Evolutionary conservation across 129 eudicot species (phyloP).

Genomic region (Lonicera japonica): DNA sequence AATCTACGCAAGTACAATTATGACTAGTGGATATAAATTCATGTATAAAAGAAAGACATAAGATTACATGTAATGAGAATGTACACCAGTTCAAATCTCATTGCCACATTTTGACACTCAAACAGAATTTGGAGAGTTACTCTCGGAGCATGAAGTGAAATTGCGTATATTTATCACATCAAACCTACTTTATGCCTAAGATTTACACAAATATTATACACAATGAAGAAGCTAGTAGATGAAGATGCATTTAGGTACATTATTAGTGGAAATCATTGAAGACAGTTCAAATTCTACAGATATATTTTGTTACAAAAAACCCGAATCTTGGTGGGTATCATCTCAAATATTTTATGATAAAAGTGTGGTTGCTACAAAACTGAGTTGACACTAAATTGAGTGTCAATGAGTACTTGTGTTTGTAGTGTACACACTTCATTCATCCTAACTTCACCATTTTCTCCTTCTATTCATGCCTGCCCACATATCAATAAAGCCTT

Average conservation of each 20-base stretch:
- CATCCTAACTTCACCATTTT: background rate
- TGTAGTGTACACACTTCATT: background rate
- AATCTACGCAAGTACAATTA: too few species aligned
- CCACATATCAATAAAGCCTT: background rate
- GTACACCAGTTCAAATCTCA: too few species aligned
- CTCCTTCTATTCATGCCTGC: conserved; percentile 5
- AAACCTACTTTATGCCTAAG: too few species aligned
- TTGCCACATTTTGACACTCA: too few species aligned
- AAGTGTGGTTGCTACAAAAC: conserved; percentile 1
- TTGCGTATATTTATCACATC: too few species aligned
- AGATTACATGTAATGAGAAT: too few species aligned
- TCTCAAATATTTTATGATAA: background rate
- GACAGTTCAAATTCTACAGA: conserved; percentile 6
- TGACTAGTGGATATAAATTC: too few species aligned
- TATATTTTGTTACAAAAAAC: background rate
- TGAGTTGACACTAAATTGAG: conserved; percentile 3
- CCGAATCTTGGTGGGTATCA: background rate
- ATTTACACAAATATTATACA: too few species aligned
- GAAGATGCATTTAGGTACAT: background rate
- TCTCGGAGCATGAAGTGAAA: too few species aligned
- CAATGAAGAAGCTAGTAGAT: too few species aligned
- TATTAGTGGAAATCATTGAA: conserved; percentile 8
- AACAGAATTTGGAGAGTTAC: too few species aligned
- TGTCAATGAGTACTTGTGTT: conserved; percentile 1
- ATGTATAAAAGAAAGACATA: too few species aligned